Percentiles rank a stretch among this genome's conserved stretches.
Conservation (phyloP, 2,329 filamentous ascomycete genomes). For the Arthrobotrys sinensis region DNA sequence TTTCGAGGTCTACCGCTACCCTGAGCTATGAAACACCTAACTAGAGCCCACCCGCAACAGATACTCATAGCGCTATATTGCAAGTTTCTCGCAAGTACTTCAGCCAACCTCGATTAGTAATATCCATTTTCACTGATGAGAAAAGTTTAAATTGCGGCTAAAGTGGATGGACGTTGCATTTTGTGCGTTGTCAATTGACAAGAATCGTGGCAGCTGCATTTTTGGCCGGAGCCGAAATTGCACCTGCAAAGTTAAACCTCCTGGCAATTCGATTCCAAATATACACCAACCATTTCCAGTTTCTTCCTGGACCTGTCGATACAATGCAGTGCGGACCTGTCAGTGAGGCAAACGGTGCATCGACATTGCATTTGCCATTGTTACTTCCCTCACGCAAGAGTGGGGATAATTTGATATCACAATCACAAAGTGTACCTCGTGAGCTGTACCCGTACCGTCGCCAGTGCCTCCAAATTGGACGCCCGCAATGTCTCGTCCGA, state of each 20-base stretch:
- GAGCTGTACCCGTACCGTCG: no score
- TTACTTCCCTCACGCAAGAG: slow-evolving; percentile 3
- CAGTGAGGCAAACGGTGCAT: not conserved
- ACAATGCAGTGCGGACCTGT: not conserved
- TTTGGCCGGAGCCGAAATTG: slow-evolving; percentile 48
- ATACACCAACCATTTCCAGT: not conserved
- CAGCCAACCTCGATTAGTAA: no score
- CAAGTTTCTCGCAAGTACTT: no score
- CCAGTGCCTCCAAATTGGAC: not conserved
- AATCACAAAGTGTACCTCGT: no score
- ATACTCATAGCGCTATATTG: no score
- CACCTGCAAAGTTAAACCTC: slow-evolving; percentile 23
- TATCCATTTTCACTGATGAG: not conserved
- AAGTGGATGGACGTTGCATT: slow-evolving; percentile 15
- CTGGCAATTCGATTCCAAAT: slow-evolving; percentile 31
- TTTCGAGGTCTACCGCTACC: no score
- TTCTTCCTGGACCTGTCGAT: not conserved
- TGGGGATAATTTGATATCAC: not conserved
- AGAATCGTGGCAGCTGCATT: slow-evolving; percentile 33
- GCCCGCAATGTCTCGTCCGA: not conserved
- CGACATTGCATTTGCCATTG: slow-evolving; percentile 8
- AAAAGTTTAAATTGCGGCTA: not conserved
- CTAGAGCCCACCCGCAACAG: no score
- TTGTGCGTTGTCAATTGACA: slow-evolving; percentile 23
- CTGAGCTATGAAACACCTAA: no score